Percentiles rank a stretch among this genome's conserved stretches.
Evolutionary conservation across 192 early-diverging fungal species (phyloP).

Genomic region (Blastocladiella britannica): DNA sequence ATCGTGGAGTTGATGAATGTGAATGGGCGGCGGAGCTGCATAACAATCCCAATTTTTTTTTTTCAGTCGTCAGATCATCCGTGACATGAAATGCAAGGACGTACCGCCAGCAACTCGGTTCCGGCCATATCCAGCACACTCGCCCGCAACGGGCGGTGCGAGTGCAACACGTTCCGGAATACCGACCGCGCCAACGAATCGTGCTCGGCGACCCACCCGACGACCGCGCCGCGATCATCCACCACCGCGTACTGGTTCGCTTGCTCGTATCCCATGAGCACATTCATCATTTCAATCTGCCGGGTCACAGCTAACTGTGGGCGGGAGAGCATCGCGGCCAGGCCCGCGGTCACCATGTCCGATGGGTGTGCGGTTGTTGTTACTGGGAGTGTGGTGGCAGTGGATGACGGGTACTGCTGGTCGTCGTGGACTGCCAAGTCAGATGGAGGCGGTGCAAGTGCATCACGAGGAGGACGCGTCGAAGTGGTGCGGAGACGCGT

Average conservation of each 20-base stretch:
- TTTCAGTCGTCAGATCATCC: neutral
- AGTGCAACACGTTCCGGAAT: slow-evolving; percentile 45
- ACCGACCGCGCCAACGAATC: slow-evolving; percentile 38
- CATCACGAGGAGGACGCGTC: too few relatives aligned
- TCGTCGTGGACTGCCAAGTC: too few relatives aligned
- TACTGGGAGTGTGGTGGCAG: too few relatives aligned
- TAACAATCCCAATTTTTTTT: neutral
- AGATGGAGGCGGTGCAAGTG: too few relatives aligned
- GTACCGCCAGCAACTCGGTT: slow-evolving; percentile 43
- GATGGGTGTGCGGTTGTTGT: too few relatives aligned
- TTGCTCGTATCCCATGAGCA: slow-evolving; percentile 57
- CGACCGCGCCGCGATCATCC: slow-evolving; percentile 33
- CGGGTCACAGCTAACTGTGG: slow-evolving; percentile 42
- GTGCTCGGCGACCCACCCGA: slow-evolving; percentile 68
- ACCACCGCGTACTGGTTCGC: slow-evolving; percentile 70
- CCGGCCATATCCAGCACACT: slow-evolving; percentile 49
- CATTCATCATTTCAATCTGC: slow-evolving; percentile 71
- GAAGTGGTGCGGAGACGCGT: too few relatives aligned
- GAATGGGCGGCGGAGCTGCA: slow-evolving; percentile 30
- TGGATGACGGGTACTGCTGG: too few relatives aligned
- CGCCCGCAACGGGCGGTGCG: slow-evolving; percentile 55
- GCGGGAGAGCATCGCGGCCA: slow-evolving; percentile 20
- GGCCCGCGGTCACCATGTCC: too few relatives aligned
- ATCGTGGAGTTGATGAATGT: slow-evolving; percentile 60
- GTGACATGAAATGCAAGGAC: slow-evolving; percentile 5